Conservation (phyloP, 495 filamentous ascomycete species). For the Poronia punctata region DNA sequence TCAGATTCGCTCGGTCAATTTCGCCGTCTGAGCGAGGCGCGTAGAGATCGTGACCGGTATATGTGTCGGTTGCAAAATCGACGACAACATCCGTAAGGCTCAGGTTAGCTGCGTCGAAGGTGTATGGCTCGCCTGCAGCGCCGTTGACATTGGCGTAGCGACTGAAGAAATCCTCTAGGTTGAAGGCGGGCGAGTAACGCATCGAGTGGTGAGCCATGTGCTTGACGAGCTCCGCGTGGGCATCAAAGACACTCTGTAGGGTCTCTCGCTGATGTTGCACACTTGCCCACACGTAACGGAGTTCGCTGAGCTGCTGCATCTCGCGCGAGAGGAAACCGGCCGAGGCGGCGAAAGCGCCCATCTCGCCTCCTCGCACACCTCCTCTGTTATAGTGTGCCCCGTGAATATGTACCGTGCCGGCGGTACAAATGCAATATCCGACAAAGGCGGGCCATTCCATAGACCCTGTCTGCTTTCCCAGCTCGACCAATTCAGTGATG, state of each 20-base stretch:
- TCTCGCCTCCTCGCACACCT: conserved; percentile 54
- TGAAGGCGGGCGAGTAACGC: conserved; percentile 70
- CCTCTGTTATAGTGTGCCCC: conserved; percentile 67
- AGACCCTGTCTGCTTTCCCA: conserved; percentile 56
- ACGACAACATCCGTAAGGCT: conserved; percentile 47
- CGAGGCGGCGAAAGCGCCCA: conserved; percentile 43
- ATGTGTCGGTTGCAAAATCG: conserved; percentile 42
- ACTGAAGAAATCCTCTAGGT: conserved; percentile 81
- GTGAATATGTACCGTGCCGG: conserved; percentile 79
- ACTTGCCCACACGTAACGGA: conserved; percentile 66
- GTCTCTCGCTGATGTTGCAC: conserved; percentile 74
- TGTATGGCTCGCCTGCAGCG: conserved; percentile 34
- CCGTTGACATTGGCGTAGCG: conserved; percentile 52
- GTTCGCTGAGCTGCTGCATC: conserved; percentile 68
- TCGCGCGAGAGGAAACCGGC: conserved; percentile 67
- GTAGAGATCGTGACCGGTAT: conserved; percentile 37
- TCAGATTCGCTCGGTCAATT: conserved; percentile 29
- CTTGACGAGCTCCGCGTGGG: conserved; percentile 67
- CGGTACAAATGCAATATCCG: conserved; percentile 74
- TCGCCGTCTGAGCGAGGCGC: conserved; percentile 24
- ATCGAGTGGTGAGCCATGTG: conserved; percentile 50
- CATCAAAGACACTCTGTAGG: conserved; percentile 63
- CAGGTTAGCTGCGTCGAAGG: conserved; percentile 45
- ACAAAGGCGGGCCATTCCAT: conserved; percentile 81
- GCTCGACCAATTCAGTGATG: conserved; percentile 73